Conservation (phyloP, 495 filamentous ascomycete genomes). For the Saxophila tyrrhenica region DNA sequence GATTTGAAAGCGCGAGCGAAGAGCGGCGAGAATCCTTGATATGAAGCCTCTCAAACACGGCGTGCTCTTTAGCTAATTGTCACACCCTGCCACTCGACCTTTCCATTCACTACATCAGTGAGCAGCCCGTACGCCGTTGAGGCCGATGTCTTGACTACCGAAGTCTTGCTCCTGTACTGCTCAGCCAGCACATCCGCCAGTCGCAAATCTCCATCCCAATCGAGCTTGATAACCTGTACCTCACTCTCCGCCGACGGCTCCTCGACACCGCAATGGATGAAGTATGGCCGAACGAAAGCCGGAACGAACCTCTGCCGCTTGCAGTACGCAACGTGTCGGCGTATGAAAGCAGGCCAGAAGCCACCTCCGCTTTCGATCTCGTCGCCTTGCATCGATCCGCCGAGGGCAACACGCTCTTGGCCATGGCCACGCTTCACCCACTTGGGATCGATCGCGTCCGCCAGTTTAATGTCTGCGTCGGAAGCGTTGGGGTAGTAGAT, state of each 20-base stretch:
- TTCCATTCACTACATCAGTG: background rate
- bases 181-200: background rate
- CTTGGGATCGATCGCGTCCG: background rate
- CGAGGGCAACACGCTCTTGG: background rate
- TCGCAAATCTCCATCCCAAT: background rate
- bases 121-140: background rate
- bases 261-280: background rate
- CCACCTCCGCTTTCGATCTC: background rate
- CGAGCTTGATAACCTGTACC: background rate
- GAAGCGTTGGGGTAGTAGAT: background rate
- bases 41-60: no score
- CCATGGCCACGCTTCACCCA: background rate
- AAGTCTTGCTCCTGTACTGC: background rate
- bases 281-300: background rate
- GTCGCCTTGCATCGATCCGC: background rate
- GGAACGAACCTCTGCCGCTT: background rate
- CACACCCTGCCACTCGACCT: background rate
- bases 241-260: background rate
- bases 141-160: background rate
- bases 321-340: background rate
- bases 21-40: background rate
- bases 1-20: background rate
- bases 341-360: background rate
- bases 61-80: background rate
- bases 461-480: constrained; percentile 1